Evolutionary conservation across 352 stramenopile genomes (phyloP).

Genomic region (Pythium vanterpoolii): DNA sequence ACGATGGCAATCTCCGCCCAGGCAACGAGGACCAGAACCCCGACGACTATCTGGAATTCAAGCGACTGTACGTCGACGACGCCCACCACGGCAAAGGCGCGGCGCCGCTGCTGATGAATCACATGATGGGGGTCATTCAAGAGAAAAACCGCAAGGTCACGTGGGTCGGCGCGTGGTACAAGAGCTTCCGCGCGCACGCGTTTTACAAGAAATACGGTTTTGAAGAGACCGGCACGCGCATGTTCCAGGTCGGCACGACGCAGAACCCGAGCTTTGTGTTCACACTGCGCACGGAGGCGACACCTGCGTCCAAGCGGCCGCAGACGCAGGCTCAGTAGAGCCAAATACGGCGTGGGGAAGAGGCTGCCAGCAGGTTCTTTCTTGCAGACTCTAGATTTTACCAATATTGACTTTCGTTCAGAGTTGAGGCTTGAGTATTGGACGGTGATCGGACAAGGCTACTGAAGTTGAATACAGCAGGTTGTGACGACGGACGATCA

Average conservation of each 20-base stretch:
- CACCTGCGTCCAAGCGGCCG: background rate
- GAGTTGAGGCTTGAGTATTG: no score
- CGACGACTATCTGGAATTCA: conserved; percentile 28
- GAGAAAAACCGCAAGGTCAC: conserved; percentile 23
- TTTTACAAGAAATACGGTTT: conserved; percentile 38
- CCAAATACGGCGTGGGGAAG: no score
- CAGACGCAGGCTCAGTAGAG: no score
- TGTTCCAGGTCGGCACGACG: conserved; percentile 21
- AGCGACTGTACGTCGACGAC: conserved; percentile 32
- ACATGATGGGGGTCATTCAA: conserved; percentile 24
- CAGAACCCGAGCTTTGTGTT: background rate
- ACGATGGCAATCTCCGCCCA: conserved; percentile 21
- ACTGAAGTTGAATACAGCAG: no score
- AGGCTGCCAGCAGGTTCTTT: no score
- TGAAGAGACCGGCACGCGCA: conserved; percentile 24
- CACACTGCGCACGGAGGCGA: background rate
- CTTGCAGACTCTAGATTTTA: no score
- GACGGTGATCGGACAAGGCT: no score
- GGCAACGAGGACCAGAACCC: conserved; percentile 16
- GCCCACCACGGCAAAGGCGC: conserved; percentile 27
- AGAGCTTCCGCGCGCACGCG: conserved; percentile 29
- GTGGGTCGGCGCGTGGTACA: conserved; percentile 29
- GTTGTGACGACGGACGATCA: no score
- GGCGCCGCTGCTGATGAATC: conserved; percentile 26
- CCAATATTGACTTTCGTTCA: no score